Conservation (phyloP, 805 yeast species). For the Lipomyces chichibuensis region DNA sequence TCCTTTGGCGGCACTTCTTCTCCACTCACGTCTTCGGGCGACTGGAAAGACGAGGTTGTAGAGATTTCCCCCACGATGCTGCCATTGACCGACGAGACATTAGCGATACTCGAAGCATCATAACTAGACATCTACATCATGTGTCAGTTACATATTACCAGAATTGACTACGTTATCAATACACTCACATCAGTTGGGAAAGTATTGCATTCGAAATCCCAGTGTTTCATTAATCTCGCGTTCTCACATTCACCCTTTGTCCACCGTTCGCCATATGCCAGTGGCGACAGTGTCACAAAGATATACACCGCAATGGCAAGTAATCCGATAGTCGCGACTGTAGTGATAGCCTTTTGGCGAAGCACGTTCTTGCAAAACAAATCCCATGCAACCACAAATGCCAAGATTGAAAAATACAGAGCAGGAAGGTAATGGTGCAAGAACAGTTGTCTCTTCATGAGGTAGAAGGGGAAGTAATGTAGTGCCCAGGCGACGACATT, state of each 20-base stretch:
- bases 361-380: constrained; percentile 40
- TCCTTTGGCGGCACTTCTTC: neutral
- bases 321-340: constrained; percentile 53
- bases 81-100: neutral
- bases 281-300: constrained; percentile 66
- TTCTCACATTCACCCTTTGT: constrained; percentile 65
- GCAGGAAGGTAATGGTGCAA: constrained; percentile 94
- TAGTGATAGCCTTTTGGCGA: constrained; percentile 51
- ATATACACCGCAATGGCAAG: constrained; percentile 55
- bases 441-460: constrained; percentile 92
- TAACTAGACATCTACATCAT: neutral
- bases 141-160: neutral
- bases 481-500: constrained; percentile 73
- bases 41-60: neutral
- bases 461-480: constrained; percentile 87
- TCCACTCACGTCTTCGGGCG: neutral
- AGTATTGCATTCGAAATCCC: constrained; percentile 87
- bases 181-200: constrained; percentile 45
- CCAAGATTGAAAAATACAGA: constrained; percentile 80
- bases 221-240: constrained; percentile 61
- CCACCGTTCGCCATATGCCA: constrained; percentile 82
- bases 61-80: neutral
- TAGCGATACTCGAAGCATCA: neutral
- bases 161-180: neutral
- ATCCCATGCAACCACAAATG: constrained; percentile 62